phyloP scores from a whole-genome alignment of 306 rosid species.

The Cicer arietinum region DNA sequence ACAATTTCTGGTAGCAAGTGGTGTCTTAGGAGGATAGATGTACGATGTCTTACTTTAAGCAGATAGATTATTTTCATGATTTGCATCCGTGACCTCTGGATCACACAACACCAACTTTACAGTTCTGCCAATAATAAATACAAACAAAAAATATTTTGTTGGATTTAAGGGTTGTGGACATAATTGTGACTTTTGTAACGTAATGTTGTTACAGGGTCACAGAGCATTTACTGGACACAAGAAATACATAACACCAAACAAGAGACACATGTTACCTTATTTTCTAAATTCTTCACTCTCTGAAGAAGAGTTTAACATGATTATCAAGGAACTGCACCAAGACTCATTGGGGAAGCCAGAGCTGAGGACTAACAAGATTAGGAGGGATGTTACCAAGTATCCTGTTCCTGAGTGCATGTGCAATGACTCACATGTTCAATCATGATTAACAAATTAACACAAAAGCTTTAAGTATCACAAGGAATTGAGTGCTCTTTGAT shows the following conservation, averaged over 20 bases:
- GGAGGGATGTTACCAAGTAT: conserved; percentile 90
- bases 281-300: conserved; percentile 71
- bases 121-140: no score
- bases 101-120: no score
- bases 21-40: no score
- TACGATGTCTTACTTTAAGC: no score
- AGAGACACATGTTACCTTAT: conserved; percentile 86
- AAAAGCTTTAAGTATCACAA: conserved; percentile 23
- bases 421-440: conserved; percentile 49
- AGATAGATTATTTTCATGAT: no score
- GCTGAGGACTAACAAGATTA: conserved; percentile 60
- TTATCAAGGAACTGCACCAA: conserved; percentile 71
- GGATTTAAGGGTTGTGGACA: background rate
- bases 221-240: conserved; percentile 89
- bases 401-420: conserved; percentile 95
- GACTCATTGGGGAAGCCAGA: conserved; percentile 91
- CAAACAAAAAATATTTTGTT: background rate
- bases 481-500: background rate
- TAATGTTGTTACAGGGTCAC: conserved; percentile 69
- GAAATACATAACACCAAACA: conserved; percentile 95
- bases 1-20: no score
- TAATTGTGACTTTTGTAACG: conserved; percentile 10
- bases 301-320: conserved; percentile 69
- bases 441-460: conserved; percentile 37
- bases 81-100: no score